These are phyloP conservation scores for Lindgomyces ingoldianus DNA, from an alignment of 495 filamentous ascomycete species.

Conservation along the genomic window DNA sequence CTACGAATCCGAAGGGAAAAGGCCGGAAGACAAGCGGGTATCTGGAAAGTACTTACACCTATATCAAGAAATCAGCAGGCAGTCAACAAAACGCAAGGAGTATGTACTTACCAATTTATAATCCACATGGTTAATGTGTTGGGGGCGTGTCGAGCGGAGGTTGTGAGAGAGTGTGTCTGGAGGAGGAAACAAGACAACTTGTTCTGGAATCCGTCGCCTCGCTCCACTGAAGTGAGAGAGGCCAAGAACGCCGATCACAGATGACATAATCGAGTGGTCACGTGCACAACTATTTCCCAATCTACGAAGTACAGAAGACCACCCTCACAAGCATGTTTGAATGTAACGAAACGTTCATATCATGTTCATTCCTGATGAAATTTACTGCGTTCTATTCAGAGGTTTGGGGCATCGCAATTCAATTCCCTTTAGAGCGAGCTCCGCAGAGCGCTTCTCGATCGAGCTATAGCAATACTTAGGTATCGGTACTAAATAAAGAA, in stretches of 20 bases:
- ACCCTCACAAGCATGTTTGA: too few species aligned
- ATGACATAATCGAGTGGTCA: background rate
- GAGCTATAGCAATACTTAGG: too few species aligned
- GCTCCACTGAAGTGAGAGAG: background rate
- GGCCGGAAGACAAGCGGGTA: background rate
- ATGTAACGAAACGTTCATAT: too few species aligned
- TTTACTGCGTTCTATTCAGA: too few species aligned
- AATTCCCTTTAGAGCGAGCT: too few species aligned
- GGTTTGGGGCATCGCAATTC: too few species aligned
- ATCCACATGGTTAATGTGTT: conserved; percentile 77
- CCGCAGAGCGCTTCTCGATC: too few species aligned
- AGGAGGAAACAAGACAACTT: background rate
- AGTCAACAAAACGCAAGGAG: conserved; percentile 30
- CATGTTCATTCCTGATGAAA: too few species aligned
- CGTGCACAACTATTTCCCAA: too few species aligned
- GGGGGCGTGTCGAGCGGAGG: background rate
- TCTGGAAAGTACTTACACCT: conserved; percentile 25
- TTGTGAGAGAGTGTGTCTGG: background rate
- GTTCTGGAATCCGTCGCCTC: background rate
- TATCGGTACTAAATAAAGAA: too few species aligned
- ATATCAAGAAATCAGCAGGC: conserved; percentile 5
- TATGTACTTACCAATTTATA: conserved; percentile 82
- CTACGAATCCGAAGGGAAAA: too few species aligned
- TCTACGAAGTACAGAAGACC: too few species aligned
- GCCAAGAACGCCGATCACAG: background rate